Conservation (phyloP, 225 moss, liverwort and hornwort genomes). For the Bryum argenteum region DNA sequence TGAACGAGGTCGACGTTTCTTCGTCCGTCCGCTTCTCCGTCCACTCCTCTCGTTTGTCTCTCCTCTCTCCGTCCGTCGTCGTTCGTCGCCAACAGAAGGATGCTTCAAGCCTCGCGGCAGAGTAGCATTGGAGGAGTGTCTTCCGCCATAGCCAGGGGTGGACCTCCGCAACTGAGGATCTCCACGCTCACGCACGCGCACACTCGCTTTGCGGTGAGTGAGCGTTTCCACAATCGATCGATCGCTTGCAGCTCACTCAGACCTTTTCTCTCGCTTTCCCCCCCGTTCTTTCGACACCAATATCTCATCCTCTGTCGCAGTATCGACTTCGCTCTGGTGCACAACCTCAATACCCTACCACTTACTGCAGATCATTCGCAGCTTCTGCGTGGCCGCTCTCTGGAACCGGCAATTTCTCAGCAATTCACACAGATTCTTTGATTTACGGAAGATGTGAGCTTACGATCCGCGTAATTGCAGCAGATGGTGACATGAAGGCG, state of each 20-base stretch:
- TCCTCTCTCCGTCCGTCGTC: background rate
- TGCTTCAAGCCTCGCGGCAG: conserved; percentile 20
- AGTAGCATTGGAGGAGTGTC: background rate
- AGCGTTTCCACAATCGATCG: background rate
- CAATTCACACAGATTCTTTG: conserved; percentile 2
- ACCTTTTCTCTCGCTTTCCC: background rate
- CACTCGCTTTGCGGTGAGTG: too few species aligned
- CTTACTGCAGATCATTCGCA: conserved; percentile 13
- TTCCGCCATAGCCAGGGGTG: conserved; percentile 13
- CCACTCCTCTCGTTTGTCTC: background rate
- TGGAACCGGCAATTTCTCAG: background rate
- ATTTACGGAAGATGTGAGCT: background rate
- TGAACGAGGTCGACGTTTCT: background rate
- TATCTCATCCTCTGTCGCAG: background rate
- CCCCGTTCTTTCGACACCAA: background rate
- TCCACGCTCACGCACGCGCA: background rate
- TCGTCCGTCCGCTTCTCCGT: background rate
- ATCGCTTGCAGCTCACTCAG: background rate
- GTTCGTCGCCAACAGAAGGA: background rate
- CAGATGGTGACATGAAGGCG: conserved; percentile 43
- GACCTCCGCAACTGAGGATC: conserved; percentile 13
- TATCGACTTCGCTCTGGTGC: background rate
- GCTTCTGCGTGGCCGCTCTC: conserved; percentile 3
- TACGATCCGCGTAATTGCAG: conserved; percentile 26
- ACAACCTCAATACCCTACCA: background rate